These are phyloP conservation scores for Ophiostoma novo-ulmi DNA, from an alignment of 2,329 filamentous ascomycete genomes.

Conservation along the genomic window DNA sequence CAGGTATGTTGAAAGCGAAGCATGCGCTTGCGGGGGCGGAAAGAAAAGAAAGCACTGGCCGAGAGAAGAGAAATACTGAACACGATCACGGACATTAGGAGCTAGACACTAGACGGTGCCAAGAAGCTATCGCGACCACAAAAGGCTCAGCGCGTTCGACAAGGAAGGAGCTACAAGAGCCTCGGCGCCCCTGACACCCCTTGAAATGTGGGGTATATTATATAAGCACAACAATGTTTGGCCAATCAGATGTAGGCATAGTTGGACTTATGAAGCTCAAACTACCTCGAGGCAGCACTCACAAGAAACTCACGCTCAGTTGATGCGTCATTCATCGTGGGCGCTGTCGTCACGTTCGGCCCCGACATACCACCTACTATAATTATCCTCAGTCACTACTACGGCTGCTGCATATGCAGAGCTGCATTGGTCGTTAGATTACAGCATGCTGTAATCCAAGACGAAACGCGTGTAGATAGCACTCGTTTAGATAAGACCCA, in stretches of 20 bases:
- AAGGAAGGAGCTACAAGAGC: neutral
- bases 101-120: neutral
- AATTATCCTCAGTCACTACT: too few relatives aligned
- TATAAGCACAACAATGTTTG: neutral
- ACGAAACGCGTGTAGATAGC: too few relatives aligned
- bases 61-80: neutral
- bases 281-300: too few relatives aligned
- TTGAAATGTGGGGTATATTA: neutral
- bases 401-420: too few relatives aligned
- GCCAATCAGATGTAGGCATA: neutral
- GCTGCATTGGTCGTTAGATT: too few relatives aligned
- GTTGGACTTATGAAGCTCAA: neutral
- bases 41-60: neutral
- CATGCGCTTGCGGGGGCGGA: neutral
- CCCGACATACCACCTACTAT: too few relatives aligned
- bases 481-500: too few relatives aligned
- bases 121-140: neutral
- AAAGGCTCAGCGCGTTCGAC: conserved; percentile 11
- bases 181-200: conserved; percentile 11
- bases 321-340: too few relatives aligned
- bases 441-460: too few relatives aligned
- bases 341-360: too few relatives aligned
- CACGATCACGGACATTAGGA: neutral
- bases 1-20: neutral
- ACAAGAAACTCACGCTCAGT: too few relatives aligned